Percentiles rank a stretch among this genome's conserved stretches.
Conservation (phyloP, 176 grass and related monocot species). For the Phoenix dactylifera region DNA sequence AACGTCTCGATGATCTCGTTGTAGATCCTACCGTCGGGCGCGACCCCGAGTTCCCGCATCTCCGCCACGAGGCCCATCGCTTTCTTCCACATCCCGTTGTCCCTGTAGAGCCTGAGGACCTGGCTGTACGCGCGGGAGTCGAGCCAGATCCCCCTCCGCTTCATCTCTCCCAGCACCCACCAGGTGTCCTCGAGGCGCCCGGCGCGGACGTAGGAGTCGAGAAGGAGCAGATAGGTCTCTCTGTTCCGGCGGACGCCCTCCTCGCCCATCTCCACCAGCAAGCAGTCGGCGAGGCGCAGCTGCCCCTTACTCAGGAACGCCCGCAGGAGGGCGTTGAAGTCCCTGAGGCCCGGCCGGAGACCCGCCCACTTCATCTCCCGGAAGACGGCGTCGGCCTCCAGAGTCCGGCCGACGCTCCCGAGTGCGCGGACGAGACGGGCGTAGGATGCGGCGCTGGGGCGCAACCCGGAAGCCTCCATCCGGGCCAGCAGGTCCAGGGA, state of each 20-base stretch:
- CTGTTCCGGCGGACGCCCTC: constrained; percentile 45
- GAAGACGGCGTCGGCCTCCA: constrained; percentile 75
- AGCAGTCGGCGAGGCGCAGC: constrained; percentile 57
- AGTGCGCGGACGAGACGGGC: constrained; percentile 54
- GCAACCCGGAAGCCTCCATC: constrained; percentile 52
- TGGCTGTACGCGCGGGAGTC: constrained; percentile 44
- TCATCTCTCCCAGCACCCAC: constrained; percentile 83
- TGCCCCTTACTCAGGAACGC: constrained; percentile 39
- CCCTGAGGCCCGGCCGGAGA: constrained; percentile 19
- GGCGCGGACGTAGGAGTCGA: constrained; percentile 50
- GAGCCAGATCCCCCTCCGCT: constrained; percentile 32
- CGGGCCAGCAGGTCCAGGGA: constrained; percentile 46
- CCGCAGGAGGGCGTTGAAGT: constrained; percentile 73
- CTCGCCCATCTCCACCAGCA: constrained; percentile 71
- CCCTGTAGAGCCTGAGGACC: constrained; percentile 56
- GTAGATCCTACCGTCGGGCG: constrained; percentile 55
- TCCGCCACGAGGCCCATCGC: constrained; percentile 65
- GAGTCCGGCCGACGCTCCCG: constrained; percentile 32
- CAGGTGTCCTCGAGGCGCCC: constrained; percentile 70
- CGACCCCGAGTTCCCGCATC: constrained; percentile 55
- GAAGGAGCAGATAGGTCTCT: constrained; percentile 55
- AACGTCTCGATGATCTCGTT: constrained; percentile 63
- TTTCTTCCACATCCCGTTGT: constrained; percentile 97
- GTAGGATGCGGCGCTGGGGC: constrained; percentile 42
- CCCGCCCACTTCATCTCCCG: constrained; percentile 55